Percentiles rank a stretch among this genome's conserved stretches.
Evolutionary conservation across 495 filamentous ascomycete genomes (phyloP).

Genomic region (Aspergillus nanangensis): DNA sequence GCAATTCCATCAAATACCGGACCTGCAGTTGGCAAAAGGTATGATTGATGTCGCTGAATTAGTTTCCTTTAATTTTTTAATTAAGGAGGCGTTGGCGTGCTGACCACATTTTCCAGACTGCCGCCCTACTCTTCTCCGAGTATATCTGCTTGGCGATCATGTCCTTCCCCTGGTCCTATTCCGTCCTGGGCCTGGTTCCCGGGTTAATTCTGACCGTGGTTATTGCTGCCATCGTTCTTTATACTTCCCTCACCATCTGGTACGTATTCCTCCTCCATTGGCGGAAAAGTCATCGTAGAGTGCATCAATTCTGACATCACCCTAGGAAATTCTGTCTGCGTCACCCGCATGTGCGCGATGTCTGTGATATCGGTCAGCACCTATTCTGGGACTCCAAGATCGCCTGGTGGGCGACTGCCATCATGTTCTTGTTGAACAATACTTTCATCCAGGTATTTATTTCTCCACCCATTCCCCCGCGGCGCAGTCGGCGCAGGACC

Average conservation of each 20-base stretch:
- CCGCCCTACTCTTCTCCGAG: slow-evolving; percentile 81
- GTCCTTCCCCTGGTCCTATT: slow-evolving; percentile 90
- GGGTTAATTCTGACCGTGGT: slow-evolving; percentile 78
- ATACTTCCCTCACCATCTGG: slow-evolving; percentile 82
- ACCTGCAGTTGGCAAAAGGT: slow-evolving; percentile 92
- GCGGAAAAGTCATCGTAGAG: too few relatives aligned
- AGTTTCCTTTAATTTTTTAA: background rate
- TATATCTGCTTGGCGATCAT: slow-evolving; percentile 94
- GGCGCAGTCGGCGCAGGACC: background rate
- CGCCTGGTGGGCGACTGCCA: slow-evolving; percentile 78
- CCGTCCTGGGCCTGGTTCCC: slow-evolving; percentile 78
- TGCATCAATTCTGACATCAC: background rate
- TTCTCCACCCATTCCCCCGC: slow-evolving; percentile 8
- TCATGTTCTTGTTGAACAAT: slow-evolving; percentile 90
- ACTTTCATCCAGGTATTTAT: slow-evolving; percentile 68
- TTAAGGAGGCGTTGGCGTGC: background rate
- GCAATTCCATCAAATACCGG: slow-evolving; percentile 76
- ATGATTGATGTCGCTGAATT: slow-evolving; percentile 1
- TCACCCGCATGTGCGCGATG: slow-evolving; percentile 82
- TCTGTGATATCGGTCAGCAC: slow-evolving; percentile 88
- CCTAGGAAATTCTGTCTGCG: slow-evolving; percentile 76
- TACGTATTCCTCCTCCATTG: slow-evolving; percentile 25
- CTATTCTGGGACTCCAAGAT: slow-evolving; percentile 74
- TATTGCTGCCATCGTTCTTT: slow-evolving; percentile 68
- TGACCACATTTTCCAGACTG: slow-evolving; percentile 50